These are phyloP conservation scores for Lenzites betulinus DNA, from an alignment of 768 basidiomycete genomes.

Conservation along the genomic window DNA sequence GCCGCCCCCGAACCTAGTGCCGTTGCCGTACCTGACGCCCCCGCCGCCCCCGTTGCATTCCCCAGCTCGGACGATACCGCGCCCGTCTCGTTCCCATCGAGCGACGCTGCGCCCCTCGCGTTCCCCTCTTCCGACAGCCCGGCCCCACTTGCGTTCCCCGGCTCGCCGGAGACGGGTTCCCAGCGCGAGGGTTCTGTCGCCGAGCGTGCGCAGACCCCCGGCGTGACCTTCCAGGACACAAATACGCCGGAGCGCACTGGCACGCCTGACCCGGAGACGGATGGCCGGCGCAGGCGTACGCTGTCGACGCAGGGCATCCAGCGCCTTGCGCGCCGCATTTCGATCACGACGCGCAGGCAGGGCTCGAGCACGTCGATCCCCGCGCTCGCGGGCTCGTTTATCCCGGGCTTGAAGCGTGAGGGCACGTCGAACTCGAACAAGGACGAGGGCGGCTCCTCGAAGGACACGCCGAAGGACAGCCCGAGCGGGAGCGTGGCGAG, in stretches of 20 bases:
- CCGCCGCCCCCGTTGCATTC: slow-evolving; percentile 28
- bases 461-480: slow-evolving; percentile 46
- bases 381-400: slow-evolving; percentile 38
- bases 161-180: slow-evolving; percentile 34
- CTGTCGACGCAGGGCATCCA: slow-evolving; percentile 86
- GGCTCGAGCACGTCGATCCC: slow-evolving; percentile 50
- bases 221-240: slow-evolving; percentile 68
- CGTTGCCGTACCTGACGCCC: slow-evolving; percentile 18
- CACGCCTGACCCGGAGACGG: slow-evolving; percentile 74
- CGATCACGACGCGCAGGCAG: slow-evolving; percentile 60
- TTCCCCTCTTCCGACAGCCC: slow-evolving; percentile 35
- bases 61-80: slow-evolving; percentile 28
- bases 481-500: slow-evolving; percentile 55
- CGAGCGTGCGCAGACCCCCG: slow-evolving; percentile 35
- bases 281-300: slow-evolving; percentile 74
- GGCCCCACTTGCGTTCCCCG: slow-evolving; percentile 36
- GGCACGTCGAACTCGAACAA: slow-evolving; percentile 42
- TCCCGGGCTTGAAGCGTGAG: slow-evolving; percentile 56
- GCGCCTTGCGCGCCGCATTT: slow-evolving; percentile 73
- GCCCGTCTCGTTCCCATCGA: slow-evolving; percentile 36
- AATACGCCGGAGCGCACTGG: slow-evolving; percentile 63
- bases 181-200: slow-evolving; percentile 34
- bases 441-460: slow-evolving; percentile 23
- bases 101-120: slow-evolving; percentile 27
- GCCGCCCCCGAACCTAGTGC: slow-evolving; percentile 12